These are phyloP conservation scores for Aspergillus sergii DNA, from an alignment of 2,329 filamentous ascomycete genomes.

Conservation along the genomic window DNA sequence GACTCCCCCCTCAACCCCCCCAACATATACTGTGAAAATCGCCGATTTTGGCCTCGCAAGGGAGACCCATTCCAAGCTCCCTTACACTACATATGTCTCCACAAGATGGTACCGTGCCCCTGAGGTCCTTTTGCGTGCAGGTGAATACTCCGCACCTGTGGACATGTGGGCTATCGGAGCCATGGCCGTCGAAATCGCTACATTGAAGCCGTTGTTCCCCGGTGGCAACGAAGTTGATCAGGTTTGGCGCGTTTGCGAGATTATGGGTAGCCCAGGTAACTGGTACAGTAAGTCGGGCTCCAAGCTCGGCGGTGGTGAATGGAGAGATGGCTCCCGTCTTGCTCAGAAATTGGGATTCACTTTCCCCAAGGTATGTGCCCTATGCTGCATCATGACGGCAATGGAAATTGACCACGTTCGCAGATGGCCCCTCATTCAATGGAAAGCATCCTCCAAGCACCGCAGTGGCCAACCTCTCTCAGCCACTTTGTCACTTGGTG, in stretches of 20 bases:
- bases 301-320: slow-evolving; percentile 91
- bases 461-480: slow-evolving; percentile 87
- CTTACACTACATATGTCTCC: slow-evolving; percentile 98
- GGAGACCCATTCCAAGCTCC: slow-evolving; percentile 93
- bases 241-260: slow-evolving; percentile 97
- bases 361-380: slow-evolving; percentile 71
- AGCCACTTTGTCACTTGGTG: slow-evolving; percentile 97
- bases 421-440: slow-evolving; percentile 96
- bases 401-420: slow-evolving; percentile 11
- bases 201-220: slow-evolving; percentile 92
- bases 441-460: slow-evolving; percentile 86
- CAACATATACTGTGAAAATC: slow-evolving; percentile 94
- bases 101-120: slow-evolving; percentile 95
- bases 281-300: slow-evolving; percentile 93
- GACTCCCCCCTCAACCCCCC: slow-evolving; percentile 91
- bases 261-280: slow-evolving; percentile 97
- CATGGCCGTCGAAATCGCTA: slow-evolving; percentile 98
- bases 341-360: slow-evolving; percentile 97
- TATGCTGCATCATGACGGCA: no score
- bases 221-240: slow-evolving; percentile 98
- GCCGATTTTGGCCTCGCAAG: slow-evolving; percentile 97
- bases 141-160: slow-evolving; percentile 95
- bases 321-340: slow-evolving; percentile 89
- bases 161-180: slow-evolving; percentile 98
- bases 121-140: slow-evolving; percentile 88